Percentiles rank a stretch among this genome's conserved stretches.
Evolutionary conservation across 805 yeast species (phyloP).

Genomic region (Brettanomyces naardenensis): DNA sequence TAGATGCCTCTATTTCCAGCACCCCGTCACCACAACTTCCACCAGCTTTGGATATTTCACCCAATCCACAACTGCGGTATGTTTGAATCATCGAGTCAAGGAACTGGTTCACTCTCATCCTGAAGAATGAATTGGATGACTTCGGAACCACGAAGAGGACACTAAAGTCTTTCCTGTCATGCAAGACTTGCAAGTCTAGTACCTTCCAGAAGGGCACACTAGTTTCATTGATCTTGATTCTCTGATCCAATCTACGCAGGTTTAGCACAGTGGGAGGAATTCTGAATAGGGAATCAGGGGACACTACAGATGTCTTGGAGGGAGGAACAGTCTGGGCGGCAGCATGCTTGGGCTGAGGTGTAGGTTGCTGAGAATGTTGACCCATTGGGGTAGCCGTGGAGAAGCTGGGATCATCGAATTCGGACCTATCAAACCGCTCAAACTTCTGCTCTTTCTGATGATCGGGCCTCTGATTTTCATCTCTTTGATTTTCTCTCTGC

Average conservation of each 20-base stretch:
- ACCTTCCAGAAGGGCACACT: constrained; percentile 49
- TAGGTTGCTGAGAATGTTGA: constrained; percentile 3
- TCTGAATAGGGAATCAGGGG: constrained; percentile 23
- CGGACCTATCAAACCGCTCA: too few species aligned
- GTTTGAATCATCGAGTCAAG: constrained; percentile 32
- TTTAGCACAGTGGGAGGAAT: constrained; percentile 29
- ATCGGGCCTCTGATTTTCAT: constrained; percentile 1
- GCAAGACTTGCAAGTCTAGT: constrained; percentile 47
- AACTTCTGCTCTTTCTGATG: too few species aligned
- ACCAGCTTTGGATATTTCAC: constrained; percentile 20
- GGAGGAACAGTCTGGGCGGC: constrained; percentile 1
- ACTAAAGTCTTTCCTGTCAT: constrained; percentile 43
- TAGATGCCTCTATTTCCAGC: constrained; percentile 14
- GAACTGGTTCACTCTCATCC: constrained; percentile 27
- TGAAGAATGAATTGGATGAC: constrained; percentile 16
- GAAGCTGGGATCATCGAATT: constrained; percentile 34
- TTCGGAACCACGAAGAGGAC: constrained; percentile 35
- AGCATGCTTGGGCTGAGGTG: background rate
- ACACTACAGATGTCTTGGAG: constrained; percentile 3
- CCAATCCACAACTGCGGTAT: constrained; percentile 43
- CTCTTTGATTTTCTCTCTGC: background rate
- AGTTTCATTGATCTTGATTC: constrained; percentile 37
- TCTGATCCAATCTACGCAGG: constrained; percentile 30
- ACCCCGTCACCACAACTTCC: constrained; percentile 16
- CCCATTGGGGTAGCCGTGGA: constrained; percentile 24